phyloP scores from a whole-genome alignment of 2,329 filamentous ascomycete species.

The Neofusicoccum parvum region DNA sequence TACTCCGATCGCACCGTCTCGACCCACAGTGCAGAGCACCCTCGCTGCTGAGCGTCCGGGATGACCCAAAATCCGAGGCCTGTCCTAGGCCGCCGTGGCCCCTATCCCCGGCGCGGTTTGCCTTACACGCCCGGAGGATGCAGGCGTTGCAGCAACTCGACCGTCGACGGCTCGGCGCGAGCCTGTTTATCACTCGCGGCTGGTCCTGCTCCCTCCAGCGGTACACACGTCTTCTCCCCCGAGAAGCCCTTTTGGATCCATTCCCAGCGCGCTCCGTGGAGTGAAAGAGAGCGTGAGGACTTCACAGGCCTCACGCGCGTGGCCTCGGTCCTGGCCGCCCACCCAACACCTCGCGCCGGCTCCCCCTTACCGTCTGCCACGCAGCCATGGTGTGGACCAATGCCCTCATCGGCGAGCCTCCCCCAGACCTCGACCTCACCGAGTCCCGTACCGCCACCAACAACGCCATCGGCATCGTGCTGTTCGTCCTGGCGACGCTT shows the following conservation, averaged over 20 bases:
- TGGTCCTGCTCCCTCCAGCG: no score
- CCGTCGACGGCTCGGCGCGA: no score
- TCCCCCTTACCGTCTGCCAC: neutral
- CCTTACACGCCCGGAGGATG: no score
- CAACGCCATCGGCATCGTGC: slow-evolving; percentile 29
- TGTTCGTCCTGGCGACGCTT: slow-evolving; percentile 28
- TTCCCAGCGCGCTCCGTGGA: no score
- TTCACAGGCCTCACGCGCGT: neutral
- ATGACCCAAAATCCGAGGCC: neutral
- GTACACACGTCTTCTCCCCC: no score
- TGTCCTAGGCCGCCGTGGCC: no score
- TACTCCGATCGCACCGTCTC: neutral
- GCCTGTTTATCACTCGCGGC: no score
- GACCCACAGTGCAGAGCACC: neutral
- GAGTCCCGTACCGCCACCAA: slow-evolving; percentile 29
- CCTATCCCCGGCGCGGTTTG: no score
- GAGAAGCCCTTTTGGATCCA: no score
- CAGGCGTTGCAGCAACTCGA: no score
- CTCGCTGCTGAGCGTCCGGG: neutral
- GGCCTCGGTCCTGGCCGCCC: neutral
- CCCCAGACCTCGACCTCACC: slow-evolving; percentile 26
- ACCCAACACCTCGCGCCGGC: neutral
- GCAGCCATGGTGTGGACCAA: neutral
- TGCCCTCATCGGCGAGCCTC: slow-evolving; percentile 25
- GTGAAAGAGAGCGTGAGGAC: neutral